phyloP scores from a whole-genome alignment of 1,284 basidiomycete species.

The Cutaneotrichosporon sp. region DNA sequence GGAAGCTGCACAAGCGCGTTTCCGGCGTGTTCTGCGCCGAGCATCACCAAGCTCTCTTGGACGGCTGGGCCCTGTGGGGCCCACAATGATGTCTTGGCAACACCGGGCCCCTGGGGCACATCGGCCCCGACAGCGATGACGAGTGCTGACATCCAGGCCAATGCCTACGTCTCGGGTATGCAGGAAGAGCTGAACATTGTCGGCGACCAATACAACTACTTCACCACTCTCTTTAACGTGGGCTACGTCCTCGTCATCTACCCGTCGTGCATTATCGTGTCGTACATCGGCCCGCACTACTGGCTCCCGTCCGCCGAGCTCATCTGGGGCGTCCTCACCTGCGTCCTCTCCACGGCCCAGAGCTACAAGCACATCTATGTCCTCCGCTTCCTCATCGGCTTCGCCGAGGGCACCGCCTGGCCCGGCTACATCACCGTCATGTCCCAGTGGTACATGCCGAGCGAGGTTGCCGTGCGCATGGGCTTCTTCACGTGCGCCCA shows the following conservation, averaged over 20 bases:
- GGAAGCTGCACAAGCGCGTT: too few relatives aligned
- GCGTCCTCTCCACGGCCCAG: conserved; percentile 13
- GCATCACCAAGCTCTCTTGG: too few relatives aligned
- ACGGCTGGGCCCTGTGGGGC: not conserved
- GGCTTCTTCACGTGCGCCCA: conserved; percentile 28
- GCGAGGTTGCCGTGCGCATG: conserved; percentile 30
- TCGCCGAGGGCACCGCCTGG: conserved; percentile 27
- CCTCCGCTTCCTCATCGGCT: conserved; percentile 28
- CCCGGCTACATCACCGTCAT: conserved; percentile 23
- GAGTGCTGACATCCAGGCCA: conserved; percentile 17
- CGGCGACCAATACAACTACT: conserved; percentile 36
- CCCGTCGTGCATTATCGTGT: conserved; percentile 14
- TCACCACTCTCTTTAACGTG: conserved; percentile 21
- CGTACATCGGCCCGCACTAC: conserved; percentile 17
- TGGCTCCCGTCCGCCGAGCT: conserved; percentile 19
- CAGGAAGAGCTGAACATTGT: conserved; percentile 33
- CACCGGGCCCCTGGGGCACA: too few relatives aligned
- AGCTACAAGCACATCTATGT: conserved; percentile 15
- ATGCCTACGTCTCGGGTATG: conserved; percentile 35
- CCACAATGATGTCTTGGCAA: not conserved
- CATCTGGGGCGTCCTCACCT: conserved; percentile 20
- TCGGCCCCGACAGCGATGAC: not conserved
- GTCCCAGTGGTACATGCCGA: conserved; percentile 27
- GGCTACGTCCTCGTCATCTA: conserved; percentile 21
- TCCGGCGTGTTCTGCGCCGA: too few relatives aligned